A percentile compares a stretch with the other conserved stretches of the same genome.
phyloP scores from a whole-genome alignment of 768 basidiomycete genomes.

The Boletus rubroflammeus region DNA sequence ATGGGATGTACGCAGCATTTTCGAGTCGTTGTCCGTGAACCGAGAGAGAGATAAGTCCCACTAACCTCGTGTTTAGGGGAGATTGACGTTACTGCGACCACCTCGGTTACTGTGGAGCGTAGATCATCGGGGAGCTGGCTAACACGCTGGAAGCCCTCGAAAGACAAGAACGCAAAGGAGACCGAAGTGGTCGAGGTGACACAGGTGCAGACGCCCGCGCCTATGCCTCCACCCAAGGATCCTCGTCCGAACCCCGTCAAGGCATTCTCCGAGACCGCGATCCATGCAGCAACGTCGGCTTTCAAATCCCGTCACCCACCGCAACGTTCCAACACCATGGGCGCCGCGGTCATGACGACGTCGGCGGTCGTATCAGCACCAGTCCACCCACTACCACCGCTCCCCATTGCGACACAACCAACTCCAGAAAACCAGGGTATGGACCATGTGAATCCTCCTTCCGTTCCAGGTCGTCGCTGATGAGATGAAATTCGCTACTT shows the following conservation, averaged over 20 bases:
- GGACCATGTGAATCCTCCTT: not conserved
- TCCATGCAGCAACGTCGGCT: constrained; percentile 28
- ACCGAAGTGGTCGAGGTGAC: constrained; percentile 32
- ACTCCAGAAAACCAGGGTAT: constrained; percentile 18
- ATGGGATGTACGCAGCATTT: constrained; percentile 66
- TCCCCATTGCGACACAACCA: constrained; percentile 15
- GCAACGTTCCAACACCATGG: constrained; percentile 31
- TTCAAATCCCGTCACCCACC: constrained; percentile 28
- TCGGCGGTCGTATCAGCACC: constrained; percentile 4
- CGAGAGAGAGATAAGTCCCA: not conserved
- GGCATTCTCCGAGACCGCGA: constrained; percentile 30
- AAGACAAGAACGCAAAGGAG: constrained; percentile 33
- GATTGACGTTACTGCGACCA: constrained; percentile 56
- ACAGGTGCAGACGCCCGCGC: constrained; percentile 14
- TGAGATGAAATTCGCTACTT: not conserved
- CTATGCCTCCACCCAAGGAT: constrained; percentile 28
- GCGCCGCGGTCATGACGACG: constrained; percentile 19
- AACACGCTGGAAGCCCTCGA: constrained; percentile 44
- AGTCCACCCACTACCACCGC: constrained; percentile 14
- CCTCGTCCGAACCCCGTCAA: constrained; percentile 35
- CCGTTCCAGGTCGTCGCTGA: not conserved
- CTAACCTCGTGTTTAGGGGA: constrained; percentile 47
- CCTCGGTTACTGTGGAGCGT: constrained; percentile 57
- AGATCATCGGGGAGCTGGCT: constrained; percentile 49
- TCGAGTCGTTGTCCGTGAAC: not conserved